Percentiles rank a stretch among this genome's conserved stretches.
Evolutionary conservation across 768 basidiomycete species (phyloP).

Genomic region (Lentinula lateritia): DNA sequence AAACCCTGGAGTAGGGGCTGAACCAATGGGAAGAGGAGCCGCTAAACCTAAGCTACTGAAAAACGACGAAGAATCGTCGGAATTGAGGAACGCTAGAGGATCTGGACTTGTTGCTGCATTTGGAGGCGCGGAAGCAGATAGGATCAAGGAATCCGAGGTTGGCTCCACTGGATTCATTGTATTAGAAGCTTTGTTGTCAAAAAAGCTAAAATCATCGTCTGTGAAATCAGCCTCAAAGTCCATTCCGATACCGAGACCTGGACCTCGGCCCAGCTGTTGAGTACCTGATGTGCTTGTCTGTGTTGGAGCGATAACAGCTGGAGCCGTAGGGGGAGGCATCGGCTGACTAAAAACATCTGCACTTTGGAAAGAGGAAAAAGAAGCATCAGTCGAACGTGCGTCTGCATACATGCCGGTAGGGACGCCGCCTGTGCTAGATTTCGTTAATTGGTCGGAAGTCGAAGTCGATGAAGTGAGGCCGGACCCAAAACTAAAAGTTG

Average conservation of each 20-base stretch:
- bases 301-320: not conserved
- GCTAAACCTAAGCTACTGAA: not conserved
- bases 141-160: not conserved
- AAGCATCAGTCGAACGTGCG: not conserved
- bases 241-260: constrained; percentile 4
- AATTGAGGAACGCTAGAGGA: not conserved
- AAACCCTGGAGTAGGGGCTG: not conserved
- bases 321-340: not conserved
- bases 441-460: not conserved
- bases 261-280: not conserved
- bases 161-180: not conserved
- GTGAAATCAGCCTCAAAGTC: constrained; percentile 67
- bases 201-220: constrained; percentile 88
- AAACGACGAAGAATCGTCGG: not conserved
- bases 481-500: not conserved
- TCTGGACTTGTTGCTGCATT: not conserved
- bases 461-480: not conserved
- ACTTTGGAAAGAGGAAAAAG: not conserved
- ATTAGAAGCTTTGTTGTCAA: constrained; percentile 50
- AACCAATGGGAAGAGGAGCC: not conserved
- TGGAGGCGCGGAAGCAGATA: constrained; percentile 12
- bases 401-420: not conserved
- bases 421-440: not conserved
- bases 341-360: not conserved
- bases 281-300: not conserved